Conservation (phyloP, 1,139 yeast genomes). For the Candida pseudocylindracea region DNA sequence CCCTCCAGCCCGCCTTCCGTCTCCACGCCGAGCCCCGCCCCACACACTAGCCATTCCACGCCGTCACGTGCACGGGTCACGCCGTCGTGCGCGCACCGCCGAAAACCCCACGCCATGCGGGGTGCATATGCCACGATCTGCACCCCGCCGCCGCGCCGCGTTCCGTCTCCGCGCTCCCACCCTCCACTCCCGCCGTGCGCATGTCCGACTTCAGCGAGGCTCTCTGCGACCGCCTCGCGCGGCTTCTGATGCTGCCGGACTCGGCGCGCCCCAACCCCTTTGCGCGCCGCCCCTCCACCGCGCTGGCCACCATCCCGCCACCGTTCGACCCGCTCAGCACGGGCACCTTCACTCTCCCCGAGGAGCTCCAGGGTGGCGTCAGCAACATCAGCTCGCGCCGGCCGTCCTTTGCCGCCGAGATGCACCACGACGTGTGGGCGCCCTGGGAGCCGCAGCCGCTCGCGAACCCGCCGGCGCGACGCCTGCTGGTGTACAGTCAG, state of each 20-base stretch:
- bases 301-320: neutral
- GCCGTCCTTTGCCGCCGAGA: conserved; percentile 45
- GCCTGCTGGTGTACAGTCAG: neutral
- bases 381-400: conserved; percentile 38
- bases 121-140: neutral
- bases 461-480: neutral
- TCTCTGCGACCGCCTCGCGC: neutral
- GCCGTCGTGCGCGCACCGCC: too few relatives aligned
- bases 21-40: too few relatives aligned
- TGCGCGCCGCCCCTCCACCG: neutral
- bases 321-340: neutral
- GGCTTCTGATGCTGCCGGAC: neutral
- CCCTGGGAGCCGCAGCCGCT: neutral
- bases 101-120: too few relatives aligned
- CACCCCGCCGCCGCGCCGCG: neutral
- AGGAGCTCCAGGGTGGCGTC: conserved; percentile 42
- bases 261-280: neutral
- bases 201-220: neutral
- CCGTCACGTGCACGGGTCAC: too few relatives aligned
- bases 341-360: conserved; percentile 22
- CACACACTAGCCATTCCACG: too few relatives aligned
- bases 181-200: neutral
- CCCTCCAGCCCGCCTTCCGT: too few relatives aligned
- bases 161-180: neutral
- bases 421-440: conserved; percentile 22